Evolutionary conservation across 1,284 basidiomycete genomes (phyloP), one percentile per base, ranked within the genome.

Genomic region (Neonothopanus nambi): DNA sequence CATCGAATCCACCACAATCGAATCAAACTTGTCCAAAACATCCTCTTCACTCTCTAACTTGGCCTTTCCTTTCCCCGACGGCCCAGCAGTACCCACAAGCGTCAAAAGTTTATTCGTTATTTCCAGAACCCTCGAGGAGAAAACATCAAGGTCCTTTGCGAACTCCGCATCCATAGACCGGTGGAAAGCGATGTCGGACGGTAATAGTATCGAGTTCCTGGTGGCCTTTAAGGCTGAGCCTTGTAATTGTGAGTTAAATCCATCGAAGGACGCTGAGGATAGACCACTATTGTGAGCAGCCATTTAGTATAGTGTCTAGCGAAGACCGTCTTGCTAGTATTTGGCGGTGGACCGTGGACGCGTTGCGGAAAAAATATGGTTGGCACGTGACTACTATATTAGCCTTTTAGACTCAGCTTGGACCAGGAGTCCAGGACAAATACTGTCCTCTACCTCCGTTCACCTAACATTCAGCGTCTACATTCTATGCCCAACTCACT

Each of bases 141-240:
- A 80, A 5, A 65, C 67, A 59, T 92, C 89, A 21, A 92, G 69
- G 54, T 85, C 80, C 46, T 73, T 77, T 2, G 85, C 86, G 56
- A 96, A 79, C 12, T 73, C 75, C 13, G 79, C 71, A 68, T 95
- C 89, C 58, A 97, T 80, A 2, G 93, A 91, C 37, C 90, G 84
- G 70, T 96, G 89, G 68, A 95, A 96, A 41, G 78, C 72, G 55
- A 96, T 73, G 70, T 95, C 93, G 9, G 70, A 51, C 12, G 88
- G 87, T 5, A 90, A 70, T 1, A 71, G 71, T 4, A 79, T 79
- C 1, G 87, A 78, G 49, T 77, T 71, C 55, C 81, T 78, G 3
- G 85, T 88, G 4, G 85, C 75, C 47, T 79, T 77, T 15, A 90
- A 75, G 1, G 83, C 85, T 15, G 75, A 67, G 0, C 69, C 68